Evolutionary conservation across 805 yeast species (phyloP).

Genomic region (Ogataea salicorniae): DNA sequence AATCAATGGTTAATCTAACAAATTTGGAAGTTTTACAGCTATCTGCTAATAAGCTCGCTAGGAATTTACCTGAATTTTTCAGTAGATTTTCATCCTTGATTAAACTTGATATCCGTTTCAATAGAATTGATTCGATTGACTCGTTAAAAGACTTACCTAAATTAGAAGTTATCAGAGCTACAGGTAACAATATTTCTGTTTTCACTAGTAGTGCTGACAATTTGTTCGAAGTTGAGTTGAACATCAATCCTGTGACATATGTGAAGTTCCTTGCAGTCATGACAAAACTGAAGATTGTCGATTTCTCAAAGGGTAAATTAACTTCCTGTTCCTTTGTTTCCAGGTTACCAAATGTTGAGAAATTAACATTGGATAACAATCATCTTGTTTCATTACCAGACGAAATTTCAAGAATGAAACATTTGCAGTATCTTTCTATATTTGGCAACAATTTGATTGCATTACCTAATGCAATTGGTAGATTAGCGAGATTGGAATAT

Average conservation of each 20-base stretch:
- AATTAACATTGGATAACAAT: conserved; percentile 72
- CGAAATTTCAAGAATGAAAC: conserved; percentile 54
- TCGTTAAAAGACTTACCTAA: conserved; percentile 52
- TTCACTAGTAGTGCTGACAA: conserved; percentile 59
- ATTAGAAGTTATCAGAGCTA: conserved; percentile 65
- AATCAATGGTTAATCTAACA: conserved; percentile 49
- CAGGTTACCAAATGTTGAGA: conserved; percentile 62
- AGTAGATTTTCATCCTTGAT: conserved; percentile 50
- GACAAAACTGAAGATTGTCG: conserved; percentile 61
- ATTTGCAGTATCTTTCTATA: conserved; percentile 61
- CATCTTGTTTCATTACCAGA: conserved; percentile 74
- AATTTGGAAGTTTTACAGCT: conserved; percentile 66
- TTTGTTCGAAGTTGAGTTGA: conserved; percentile 65
- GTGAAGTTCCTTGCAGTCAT: conserved; percentile 50
- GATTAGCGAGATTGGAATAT: conserved; percentile 51
- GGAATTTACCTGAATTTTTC: conserved; percentile 48
- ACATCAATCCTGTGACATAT: conserved; percentile 79
- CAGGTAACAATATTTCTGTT: conserved; percentile 70
- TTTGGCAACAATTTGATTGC: conserved; percentile 69
- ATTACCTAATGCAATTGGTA: conserved; percentile 63
- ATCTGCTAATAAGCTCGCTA: conserved; percentile 63
- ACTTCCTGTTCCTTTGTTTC: conserved; percentile 67
- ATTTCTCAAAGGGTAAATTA: conserved; percentile 76
- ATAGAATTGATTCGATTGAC: conserved; percentile 50
- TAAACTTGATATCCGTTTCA: conserved; percentile 74